These are phyloP conservation scores for Corylus americana DNA, from an alignment of 306 rosid genomes.

Conservation along the genomic window DNA sequence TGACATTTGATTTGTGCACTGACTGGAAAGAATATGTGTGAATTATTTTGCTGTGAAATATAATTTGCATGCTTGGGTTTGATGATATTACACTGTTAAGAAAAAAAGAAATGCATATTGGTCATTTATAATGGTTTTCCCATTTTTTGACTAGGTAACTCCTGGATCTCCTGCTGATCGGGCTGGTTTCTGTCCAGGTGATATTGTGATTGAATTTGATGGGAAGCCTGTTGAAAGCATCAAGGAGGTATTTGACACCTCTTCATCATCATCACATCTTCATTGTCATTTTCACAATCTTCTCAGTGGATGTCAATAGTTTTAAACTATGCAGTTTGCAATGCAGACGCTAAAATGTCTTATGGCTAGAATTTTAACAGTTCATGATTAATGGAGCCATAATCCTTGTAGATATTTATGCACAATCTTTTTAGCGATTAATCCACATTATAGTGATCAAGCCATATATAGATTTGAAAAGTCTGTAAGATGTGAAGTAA, in stretches of 20 bases:
- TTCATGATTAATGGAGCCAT: not conserved
- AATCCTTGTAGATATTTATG: not conserved
- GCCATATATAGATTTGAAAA: not conserved
- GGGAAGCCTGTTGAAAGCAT: slow-evolving; percentile 70
- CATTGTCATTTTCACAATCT: not conserved
- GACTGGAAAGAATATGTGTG: not conserved
- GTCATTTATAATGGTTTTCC: slow-evolving; percentile 12
- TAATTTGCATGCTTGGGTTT: too few species aligned
- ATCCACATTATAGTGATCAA: not conserved
- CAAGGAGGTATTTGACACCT: slow-evolving; percentile 57
- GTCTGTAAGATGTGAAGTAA: not conserved
- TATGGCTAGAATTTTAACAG: not conserved
- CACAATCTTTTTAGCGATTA: not conserved
- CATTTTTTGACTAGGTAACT: slow-evolving; percentile 60
- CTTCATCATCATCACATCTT: not conserved
- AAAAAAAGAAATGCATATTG: not conserved
- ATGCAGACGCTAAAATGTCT: not conserved
- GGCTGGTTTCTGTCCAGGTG: slow-evolving; percentile 81
- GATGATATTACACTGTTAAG: too few species aligned
- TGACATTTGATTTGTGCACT: not conserved
- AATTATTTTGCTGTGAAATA: not conserved
- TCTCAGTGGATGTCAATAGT: not conserved
- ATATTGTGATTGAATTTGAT: slow-evolving; percentile 77
- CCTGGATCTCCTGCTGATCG: slow-evolving; percentile 85
- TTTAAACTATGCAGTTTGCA: not conserved